A percentile compares a stretch with the other conserved stretches of the same genome.
Conservation (phyloP, 139 green algal genomes). For the Auxenochlorella pyrenoidosa region DNA sequence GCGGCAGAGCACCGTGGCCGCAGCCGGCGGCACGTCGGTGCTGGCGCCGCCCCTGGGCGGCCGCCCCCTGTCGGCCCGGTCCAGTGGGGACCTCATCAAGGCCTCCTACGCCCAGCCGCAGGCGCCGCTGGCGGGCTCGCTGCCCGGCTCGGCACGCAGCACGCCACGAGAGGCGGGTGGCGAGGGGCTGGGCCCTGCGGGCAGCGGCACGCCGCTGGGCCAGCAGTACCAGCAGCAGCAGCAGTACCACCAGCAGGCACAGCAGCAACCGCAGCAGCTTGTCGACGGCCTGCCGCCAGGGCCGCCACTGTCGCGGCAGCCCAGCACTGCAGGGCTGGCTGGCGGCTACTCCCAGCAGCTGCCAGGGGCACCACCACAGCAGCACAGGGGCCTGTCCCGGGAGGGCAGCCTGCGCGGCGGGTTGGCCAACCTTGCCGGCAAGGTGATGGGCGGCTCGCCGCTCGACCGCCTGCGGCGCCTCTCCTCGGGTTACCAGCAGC, state of each 20-base stretch:
- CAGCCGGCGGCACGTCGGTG: background rate
- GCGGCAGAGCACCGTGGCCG: conserved; percentile 6
- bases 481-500: conserved; percentile 13
- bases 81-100: conserved; percentile 8
- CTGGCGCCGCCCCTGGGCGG: background rate
- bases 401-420: conserved; percentile 31
- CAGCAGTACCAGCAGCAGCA: conserved; percentile 15
- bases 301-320: background rate
- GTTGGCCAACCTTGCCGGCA: conserved; percentile 9
- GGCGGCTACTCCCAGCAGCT: background rate
- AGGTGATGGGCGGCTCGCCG: background rate
- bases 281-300: background rate
- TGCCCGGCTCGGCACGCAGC: conserved; percentile 1
- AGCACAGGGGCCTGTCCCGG: background rate
- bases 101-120: background rate
- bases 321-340: background rate
- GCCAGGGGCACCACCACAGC: background rate
- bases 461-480: conserved; percentile 33
- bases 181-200: background rate
- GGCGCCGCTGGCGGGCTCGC: background rate
- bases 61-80: background rate
- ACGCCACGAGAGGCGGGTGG: background rate
- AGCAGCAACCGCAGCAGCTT: background rate
- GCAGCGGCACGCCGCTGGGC: background rate
- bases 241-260: background rate